Evolutionary conservation across 805 yeast genomes (phyloP).

Genomic region (Zygosaccharomyces bisporus): DNA sequence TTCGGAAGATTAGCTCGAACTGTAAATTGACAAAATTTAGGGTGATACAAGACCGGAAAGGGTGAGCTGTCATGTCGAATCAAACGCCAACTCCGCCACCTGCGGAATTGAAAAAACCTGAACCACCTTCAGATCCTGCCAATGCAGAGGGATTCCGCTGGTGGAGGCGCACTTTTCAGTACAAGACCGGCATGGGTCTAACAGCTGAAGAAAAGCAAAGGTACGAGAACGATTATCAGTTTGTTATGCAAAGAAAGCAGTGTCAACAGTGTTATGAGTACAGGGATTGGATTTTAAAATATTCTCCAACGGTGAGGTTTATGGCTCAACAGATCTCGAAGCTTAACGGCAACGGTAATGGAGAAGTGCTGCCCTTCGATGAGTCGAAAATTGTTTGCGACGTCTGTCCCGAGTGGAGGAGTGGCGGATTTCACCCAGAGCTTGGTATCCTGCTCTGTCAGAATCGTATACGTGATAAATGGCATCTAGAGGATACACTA

Average conservation of each 20-base stretch:
- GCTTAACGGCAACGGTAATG: conserved; percentile 35
- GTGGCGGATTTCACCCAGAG: conserved; percentile 94
- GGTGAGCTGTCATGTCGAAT: conserved; percentile 5
- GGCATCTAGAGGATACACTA: conserved; percentile 85
- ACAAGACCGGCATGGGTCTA: conserved; percentile 66
- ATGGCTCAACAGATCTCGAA: conserved; percentile 80
- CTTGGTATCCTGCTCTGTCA: conserved; percentile 84
- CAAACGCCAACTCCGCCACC: conserved; percentile 13
- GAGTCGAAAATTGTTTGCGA: conserved; percentile 58
- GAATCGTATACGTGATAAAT: conserved; percentile 66
- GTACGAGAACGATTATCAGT: conserved; percentile 54
- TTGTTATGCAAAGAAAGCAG: conserved; percentile 45
- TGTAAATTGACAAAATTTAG: not conserved
- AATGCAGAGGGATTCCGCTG: conserved; percentile 57
- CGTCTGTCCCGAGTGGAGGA: conserved; percentile 73
- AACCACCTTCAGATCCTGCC: conserved; percentile 19
- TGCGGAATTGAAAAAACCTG: conserved; percentile 19
- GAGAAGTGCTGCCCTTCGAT: conserved; percentile 22
- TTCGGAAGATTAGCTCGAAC: conserved; percentile 1
- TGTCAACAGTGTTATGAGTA: conserved; percentile 71
- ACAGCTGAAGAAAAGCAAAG: conserved; percentile 47
- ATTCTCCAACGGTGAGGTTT: conserved; percentile 81
- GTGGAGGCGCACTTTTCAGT: conserved; percentile 74
- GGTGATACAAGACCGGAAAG: not conserved
- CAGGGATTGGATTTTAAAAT: conserved; percentile 73